Conservation (phyloP, 192 early-diverging fungal genomes). For the Bifiguratus adelaidae region DNA sequence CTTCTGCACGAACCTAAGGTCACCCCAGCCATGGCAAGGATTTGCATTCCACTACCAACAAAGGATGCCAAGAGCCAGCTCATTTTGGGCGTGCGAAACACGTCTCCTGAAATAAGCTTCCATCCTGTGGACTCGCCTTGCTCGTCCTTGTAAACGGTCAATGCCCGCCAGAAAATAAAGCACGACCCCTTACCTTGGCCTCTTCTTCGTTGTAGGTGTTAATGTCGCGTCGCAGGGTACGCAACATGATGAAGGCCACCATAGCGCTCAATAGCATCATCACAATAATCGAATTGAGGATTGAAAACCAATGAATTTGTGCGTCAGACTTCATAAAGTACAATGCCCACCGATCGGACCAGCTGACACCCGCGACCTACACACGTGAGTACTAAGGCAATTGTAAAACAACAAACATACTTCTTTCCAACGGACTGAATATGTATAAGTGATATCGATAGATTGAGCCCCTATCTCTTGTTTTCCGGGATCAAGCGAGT, state of each 20-base stretch:
- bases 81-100: slow-evolving; percentile 56
- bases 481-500: slow-evolving; percentile 14
- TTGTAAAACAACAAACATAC: slow-evolving; percentile 10
- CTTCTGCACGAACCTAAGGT: slow-evolving; percentile 33
- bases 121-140: slow-evolving; percentile 64
- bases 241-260: slow-evolving; percentile 54
- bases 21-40: slow-evolving; percentile 40
- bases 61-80: slow-evolving; percentile 57
- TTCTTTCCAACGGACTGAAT: slow-evolving; percentile 64
- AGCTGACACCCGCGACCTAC: slow-evolving; percentile 21
- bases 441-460: slow-evolving; percentile 43
- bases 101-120: slow-evolving; percentile 70
- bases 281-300: slow-evolving; percentile 58
- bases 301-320: slow-evolving; percentile 56
- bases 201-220: slow-evolving; percentile 33
- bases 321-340: slow-evolving; percentile 40
- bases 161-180: not conserved
- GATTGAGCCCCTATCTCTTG: slow-evolving; percentile 21
- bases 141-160: slow-evolving; percentile 32
- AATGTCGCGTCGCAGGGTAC: slow-evolving; percentile 52
- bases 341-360: slow-evolving; percentile 54
- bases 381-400: not conserved
- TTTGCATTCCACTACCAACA: slow-evolving; percentile 63
- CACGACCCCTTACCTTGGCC: slow-evolving; percentile 12
- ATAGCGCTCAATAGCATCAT: slow-evolving; percentile 54